Conservation (phyloP, 495 filamentous ascomycete genomes). For the Entonaema liquescens region DNA sequence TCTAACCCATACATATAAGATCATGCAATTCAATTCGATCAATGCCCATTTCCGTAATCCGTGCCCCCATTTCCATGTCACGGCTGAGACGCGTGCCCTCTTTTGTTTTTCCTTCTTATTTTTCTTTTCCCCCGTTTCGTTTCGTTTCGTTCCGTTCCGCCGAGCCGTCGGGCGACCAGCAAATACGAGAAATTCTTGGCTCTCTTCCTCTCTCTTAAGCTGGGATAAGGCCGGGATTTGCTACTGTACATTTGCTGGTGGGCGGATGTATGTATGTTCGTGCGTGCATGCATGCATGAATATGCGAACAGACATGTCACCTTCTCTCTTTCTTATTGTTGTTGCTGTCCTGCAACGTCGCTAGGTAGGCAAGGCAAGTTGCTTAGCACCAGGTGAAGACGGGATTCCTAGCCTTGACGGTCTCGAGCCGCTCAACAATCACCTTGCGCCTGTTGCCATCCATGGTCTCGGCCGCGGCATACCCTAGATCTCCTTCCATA, state of each 20-base stretch:
- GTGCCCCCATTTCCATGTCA: not conserved
- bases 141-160: not conserved
- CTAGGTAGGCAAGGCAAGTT: not conserved
- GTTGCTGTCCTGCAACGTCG: not conserved
- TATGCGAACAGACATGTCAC: not conserved
- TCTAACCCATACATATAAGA: not conserved
- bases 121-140: not conserved
- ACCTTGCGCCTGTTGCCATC: slow-evolving; percentile 89
- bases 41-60: not conserved
- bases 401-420: slow-evolving; percentile 92
- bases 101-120: not conserved
- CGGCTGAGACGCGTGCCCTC: not conserved
- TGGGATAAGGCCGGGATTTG: too few relatives aligned
- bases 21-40: slow-evolving; percentile 8
- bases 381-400: slow-evolving; percentile 96
- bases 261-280: not conserved
- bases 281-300: not conserved
- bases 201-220: too few relatives aligned
- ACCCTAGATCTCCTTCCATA: slow-evolving; percentile 90
- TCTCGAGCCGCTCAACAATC: slow-evolving; percentile 94
- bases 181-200: not conserved
- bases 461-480: slow-evolving; percentile 92
- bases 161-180: not conserved
- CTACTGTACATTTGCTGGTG: not conserved
- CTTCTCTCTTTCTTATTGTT: not conserved